A percentile compares a stretch with the other conserved stretches of the same genome.
These are phyloP conservation scores for Phialocephala sp. DNA, from an alignment of 2,329 filamentous ascomycete genomes.

Conservation along the genomic window DNA sequence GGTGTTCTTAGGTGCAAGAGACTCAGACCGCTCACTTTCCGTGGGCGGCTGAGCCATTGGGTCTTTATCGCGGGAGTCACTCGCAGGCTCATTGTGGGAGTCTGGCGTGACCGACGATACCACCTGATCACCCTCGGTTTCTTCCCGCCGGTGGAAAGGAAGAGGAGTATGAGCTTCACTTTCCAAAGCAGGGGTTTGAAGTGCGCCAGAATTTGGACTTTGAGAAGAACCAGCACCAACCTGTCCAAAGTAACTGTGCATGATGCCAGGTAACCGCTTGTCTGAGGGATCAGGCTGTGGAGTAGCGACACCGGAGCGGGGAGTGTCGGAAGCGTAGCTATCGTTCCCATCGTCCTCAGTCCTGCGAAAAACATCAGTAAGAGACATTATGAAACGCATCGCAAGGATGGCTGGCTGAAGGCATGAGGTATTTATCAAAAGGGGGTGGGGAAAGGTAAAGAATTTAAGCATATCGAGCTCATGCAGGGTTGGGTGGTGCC, in stretches of 20 bases:
- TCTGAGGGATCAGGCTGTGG: slow-evolving; percentile 92
- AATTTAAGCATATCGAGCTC: slow-evolving; percentile 12
- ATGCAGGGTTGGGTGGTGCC: slow-evolving; percentile 16
- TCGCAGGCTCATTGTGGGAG: slow-evolving; percentile 36
- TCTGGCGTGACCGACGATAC: slow-evolving; percentile 37
- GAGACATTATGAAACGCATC: slow-evolving; percentile 29
- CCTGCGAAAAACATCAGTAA: slow-evolving; percentile 39
- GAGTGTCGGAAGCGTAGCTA: slow-evolving; percentile 83
- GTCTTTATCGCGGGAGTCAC: slow-evolving; percentile 33
- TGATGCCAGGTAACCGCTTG: slow-evolving; percentile 93
- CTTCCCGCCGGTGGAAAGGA: slow-evolving; percentile 33
- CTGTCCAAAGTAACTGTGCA: slow-evolving; percentile 97
- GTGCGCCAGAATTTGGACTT: slow-evolving; percentile 39
- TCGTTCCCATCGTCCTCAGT: slow-evolving; percentile 73
- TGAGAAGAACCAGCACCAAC: slow-evolving; percentile 86
- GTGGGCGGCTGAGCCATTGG: slow-evolving; percentile 33
- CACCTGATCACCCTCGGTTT: slow-evolving; percentile 32
- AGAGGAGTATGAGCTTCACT: slow-evolving; percentile 31
- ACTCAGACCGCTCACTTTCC: slow-evolving; percentile 34
- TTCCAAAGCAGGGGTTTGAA: slow-evolving; percentile 39
- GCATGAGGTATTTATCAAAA: slow-evolving; percentile 18
- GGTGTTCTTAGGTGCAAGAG: slow-evolving; percentile 34
- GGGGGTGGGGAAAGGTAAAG: slow-evolving; percentile 13
- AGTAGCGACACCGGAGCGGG: slow-evolving; percentile 89
- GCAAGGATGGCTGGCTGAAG: neutral